Conservation (phyloP, 2,329 filamentous ascomycete species). For the Beauveria sp. region DNA sequence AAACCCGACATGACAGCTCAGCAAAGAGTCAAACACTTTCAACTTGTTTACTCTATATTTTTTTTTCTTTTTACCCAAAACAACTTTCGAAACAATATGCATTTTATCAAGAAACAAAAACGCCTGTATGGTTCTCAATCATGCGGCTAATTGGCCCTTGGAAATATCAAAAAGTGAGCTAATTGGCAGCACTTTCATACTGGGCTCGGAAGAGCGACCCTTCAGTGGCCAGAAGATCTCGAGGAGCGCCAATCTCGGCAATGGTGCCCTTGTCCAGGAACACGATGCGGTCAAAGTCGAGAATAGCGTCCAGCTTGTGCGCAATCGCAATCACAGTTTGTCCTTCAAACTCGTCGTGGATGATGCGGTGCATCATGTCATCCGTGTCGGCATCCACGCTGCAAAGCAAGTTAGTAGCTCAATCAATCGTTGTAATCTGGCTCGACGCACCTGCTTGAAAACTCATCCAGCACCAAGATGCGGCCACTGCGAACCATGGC, state of each 20-base stretch:
- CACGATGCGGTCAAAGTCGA: conserved; percentile 49
- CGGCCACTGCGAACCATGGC: conserved; percentile 27
- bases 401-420: neutral
- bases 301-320: conserved; percentile 37
- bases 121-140: neutral
- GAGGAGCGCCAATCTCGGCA: conserved; percentile 3
- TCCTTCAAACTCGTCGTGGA: conserved; percentile 23
- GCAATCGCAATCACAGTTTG: conserved; percentile 46
- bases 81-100: neutral
- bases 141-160: neutral
- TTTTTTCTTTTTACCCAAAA: neutral
- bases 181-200: neutral
- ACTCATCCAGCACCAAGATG: conserved; percentile 32
- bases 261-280: conserved; percentile 47
- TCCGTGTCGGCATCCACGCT: conserved; percentile 29
- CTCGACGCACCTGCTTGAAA: conserved; percentile 22
- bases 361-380: conserved; percentile 25
- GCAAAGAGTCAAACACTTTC: neutral
- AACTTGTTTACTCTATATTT: neutral
- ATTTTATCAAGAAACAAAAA: neutral
- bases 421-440: neutral
- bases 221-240: neutral
- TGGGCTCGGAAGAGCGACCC: conserved; percentile 3
- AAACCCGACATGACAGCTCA: neutral
- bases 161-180: neutral